Conservation (phyloP, 1,284 basidiomycete species). For the Microbotryum intermedium region DNA sequence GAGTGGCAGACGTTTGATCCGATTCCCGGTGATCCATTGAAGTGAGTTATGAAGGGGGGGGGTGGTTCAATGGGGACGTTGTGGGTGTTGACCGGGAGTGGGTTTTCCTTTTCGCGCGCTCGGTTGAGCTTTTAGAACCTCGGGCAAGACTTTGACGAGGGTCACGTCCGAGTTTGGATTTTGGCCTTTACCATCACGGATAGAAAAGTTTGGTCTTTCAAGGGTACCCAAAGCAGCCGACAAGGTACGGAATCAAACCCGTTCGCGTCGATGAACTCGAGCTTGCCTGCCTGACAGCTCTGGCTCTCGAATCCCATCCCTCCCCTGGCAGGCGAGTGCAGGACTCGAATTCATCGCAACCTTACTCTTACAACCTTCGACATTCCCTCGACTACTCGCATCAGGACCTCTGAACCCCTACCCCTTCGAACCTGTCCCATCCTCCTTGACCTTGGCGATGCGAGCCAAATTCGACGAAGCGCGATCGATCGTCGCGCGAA, state of each 20-base stretch:
- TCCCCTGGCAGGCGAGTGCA: slow-evolving; percentile 11
- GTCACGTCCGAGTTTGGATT: slow-evolving; percentile 29
- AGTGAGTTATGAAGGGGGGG: slow-evolving; percentile 5
- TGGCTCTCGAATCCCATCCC: neutral
- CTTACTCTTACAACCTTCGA: slow-evolving; percentile 20
- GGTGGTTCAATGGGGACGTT: neutral
- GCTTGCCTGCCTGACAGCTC: neutral
- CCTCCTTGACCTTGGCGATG: slow-evolving; percentile 14
- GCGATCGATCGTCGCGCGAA: slow-evolving; percentile 1
- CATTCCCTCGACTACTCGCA: slow-evolving; percentile 6
- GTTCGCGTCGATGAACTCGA: too few relatives aligned
- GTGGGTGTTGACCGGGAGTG: neutral
- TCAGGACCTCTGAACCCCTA: slow-evolving; percentile 23
- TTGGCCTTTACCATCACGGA: slow-evolving; percentile 22
- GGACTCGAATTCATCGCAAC: slow-evolving; percentile 19
- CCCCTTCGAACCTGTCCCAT: slow-evolving; percentile 26
- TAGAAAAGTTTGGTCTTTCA: slow-evolving; percentile 19
- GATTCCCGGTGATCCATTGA: neutral
- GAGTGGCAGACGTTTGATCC: slow-evolving; percentile 23
- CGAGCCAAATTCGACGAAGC: slow-evolving; percentile 25
- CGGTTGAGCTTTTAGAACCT: slow-evolving; percentile 1
- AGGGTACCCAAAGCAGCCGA: slow-evolving; percentile 15
- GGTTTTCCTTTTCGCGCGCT: too few relatives aligned
- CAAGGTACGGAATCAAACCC: slow-evolving; percentile 8
- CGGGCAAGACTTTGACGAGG: slow-evolving; percentile 13